Evolutionary conservation across 495 filamentous ascomycete species (phyloP), one percentile per base, ranked within the genome.

Genomic region (Aspergillus sclerotiicarbonarius): DNA sequence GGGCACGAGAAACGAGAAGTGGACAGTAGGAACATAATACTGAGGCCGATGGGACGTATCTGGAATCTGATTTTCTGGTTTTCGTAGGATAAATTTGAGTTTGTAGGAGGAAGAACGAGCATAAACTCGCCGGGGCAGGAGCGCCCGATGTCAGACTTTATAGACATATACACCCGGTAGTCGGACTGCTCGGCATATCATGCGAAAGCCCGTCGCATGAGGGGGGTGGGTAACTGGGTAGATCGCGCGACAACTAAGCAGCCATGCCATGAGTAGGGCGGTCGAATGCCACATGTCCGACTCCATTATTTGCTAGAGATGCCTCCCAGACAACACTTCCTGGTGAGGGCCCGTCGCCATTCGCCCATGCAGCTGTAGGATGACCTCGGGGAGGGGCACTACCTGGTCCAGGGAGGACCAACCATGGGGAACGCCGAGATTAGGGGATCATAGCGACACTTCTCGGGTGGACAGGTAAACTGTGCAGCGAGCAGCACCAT

Each of bases 271-370:
- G 47, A 19, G 30, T 51, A 51, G 21, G 21, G 32, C 21, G 48
- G 48, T 57, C 41, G 29, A 30, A 16, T 53, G 49, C 56, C 56
- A 53, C 49, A 53, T 58, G 49, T 58, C 56, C 18, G 43, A 8
- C 35, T 19, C 15, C 48, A 52, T 58, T 21, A 45, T 35, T 50
- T 43, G 45, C 45, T 49, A 35, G 15, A n/a, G 51, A 53, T 43
- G 18, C 20, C 19, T 37, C 12, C 18, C 39, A n/a, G 32, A 20
- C 51, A 41, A 53, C 16, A 0, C 51, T 35, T 25, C 47, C 30
- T 16, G 29, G 29, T 3, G 9, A 50, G 12, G 2, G 37, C 13
- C 37, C 18, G 25, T 50, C 25, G 7, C 32, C 29, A 32, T 16
- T 50, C 47, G 16, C 47, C 25, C 13, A 32, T 41, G 12, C 37